Percentiles rank a stretch among this genome's conserved stretches.
phyloP scores from a whole-genome alignment of 2,329 filamentous ascomycete species.

The Phyllosticta citriasiana region DNA sequence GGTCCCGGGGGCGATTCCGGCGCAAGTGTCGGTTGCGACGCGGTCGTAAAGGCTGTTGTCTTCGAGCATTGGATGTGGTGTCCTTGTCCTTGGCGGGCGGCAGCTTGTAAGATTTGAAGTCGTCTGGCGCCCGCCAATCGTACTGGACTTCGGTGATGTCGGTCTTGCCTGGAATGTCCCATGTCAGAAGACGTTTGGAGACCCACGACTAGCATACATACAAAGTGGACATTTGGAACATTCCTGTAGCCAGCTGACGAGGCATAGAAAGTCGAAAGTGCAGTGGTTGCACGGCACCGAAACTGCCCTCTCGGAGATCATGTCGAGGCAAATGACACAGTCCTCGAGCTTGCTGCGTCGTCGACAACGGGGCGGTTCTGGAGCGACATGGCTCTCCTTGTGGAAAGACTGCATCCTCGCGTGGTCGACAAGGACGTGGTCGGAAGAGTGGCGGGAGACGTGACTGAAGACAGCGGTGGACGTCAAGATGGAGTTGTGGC shows the following conservation, averaged over 20 bases:
- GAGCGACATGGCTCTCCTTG: background rate
- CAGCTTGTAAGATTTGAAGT: slow-evolving; percentile 51
- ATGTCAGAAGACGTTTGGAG: slow-evolving; percentile 3
- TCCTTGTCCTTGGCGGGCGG: slow-evolving; percentile 20
- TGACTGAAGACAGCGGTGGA: background rate
- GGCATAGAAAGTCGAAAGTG: slow-evolving; percentile 77
- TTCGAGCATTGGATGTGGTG: background rate
- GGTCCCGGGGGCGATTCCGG: slow-evolving; percentile 11
- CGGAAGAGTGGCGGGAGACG: background rate
- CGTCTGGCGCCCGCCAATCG: slow-evolving; percentile 43
- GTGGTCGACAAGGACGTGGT: background rate
- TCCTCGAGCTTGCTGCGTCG: slow-evolving; percentile 29
- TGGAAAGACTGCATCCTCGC: background rate
- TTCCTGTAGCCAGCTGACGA: slow-evolving; percentile 70
- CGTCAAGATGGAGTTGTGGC: background rate
- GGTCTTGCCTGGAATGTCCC: slow-evolving; percentile 35
- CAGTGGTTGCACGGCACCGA: slow-evolving; percentile 68
- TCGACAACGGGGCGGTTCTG: background rate
- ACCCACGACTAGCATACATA: slow-evolving; percentile 23
- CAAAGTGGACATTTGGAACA: slow-evolving; percentile 71
- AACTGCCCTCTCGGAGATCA: slow-evolving; percentile 60
- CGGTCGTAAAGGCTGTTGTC: slow-evolving; percentile 1
- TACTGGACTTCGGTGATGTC: slow-evolving; percentile 54
- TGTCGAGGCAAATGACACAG: slow-evolving; percentile 83
- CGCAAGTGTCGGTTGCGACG: slow-evolving; percentile 14